A percentile compares a stretch with the other conserved stretches of the same genome.
These are phyloP conservation scores for Ophiostoma angusticollis DNA, from an alignment of 2,329 filamentous ascomycete species.

Conservation along the genomic window DNA sequence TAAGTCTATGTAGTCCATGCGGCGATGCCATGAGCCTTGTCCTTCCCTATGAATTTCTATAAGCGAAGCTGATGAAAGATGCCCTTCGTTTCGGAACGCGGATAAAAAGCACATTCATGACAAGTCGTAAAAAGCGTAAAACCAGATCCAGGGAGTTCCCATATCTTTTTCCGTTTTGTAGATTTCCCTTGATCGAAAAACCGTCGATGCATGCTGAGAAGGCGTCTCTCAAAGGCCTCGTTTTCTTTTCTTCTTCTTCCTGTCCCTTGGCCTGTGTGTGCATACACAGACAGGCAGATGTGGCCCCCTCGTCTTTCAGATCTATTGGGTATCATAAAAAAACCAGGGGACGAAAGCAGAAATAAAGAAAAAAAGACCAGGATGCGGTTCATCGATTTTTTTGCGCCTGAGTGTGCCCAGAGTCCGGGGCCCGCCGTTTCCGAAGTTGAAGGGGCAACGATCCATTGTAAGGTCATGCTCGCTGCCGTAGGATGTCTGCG, in stretches of 20 bases:
- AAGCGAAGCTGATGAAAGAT: slow-evolving; percentile 15
- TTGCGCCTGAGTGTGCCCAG: slow-evolving; percentile 23
- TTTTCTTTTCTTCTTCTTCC: slow-evolving; percentile 11
- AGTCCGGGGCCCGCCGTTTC: slow-evolving; percentile 24
- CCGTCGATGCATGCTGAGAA: slow-evolving; percentile 19
- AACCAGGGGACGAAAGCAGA: slow-evolving; percentile 22
- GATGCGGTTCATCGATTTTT: slow-evolving; percentile 22
- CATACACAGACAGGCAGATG: slow-evolving; percentile 16
- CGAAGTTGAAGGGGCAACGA: slow-evolving; percentile 18
- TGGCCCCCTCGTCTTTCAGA: slow-evolving; percentile 20
- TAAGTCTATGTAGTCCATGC: slow-evolving; percentile 43
- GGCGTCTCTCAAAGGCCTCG: slow-evolving; percentile 16
- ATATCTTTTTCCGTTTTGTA: slow-evolving; percentile 13
- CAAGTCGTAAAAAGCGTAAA: slow-evolving; percentile 24
- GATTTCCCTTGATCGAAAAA: slow-evolving; percentile 19
- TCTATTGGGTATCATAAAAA: slow-evolving; percentile 28
- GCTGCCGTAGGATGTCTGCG: slow-evolving; percentile 22
- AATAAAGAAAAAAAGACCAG: slow-evolving; percentile 22
- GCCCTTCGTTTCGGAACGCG: slow-evolving; percentile 21
- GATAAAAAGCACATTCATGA: slow-evolving; percentile 27
- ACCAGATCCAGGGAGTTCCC: slow-evolving; percentile 19
- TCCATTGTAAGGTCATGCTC: slow-evolving; percentile 23
- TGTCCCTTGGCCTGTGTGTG: slow-evolving; percentile 10
- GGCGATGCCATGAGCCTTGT: slow-evolving; percentile 22
- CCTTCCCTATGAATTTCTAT: slow-evolving; percentile 17